phyloP scores from a whole-genome alignment of 176 grass and related monocot species.

The Carex scoparia region DNA sequence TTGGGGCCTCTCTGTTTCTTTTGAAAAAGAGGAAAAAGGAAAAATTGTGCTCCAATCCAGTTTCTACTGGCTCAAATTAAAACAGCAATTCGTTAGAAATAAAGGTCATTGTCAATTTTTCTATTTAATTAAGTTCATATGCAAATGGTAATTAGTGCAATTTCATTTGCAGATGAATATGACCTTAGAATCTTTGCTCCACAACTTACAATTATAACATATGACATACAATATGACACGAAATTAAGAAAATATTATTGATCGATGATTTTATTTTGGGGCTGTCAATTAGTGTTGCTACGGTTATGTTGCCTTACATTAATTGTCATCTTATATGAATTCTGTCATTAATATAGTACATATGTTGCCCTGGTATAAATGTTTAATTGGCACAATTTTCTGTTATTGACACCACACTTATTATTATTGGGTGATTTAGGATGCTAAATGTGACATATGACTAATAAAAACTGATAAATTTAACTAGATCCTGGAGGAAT shows the following conservation, averaged over 20 bases:
- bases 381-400: not conserved
- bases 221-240: not conserved
- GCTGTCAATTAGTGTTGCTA: no score
- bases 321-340: no score
- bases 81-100: not conserved
- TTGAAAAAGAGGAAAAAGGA: not conserved
- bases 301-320: no score
- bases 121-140: not conserved
- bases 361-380: not conserved
- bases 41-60: not conserved
- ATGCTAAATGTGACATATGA: not conserved
- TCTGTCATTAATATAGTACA: no score
- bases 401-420: not conserved
- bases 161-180: not conserved
- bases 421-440: not conserved
- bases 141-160: not conserved
- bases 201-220: no score
- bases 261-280: no score
- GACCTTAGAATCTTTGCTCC: not conserved
- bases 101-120: not conserved
- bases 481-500: not conserved
- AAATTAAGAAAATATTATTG: no score
- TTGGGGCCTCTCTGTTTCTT: not conserved
- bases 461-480: not conserved
- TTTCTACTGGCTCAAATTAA: not conserved